A percentile compares a stretch with the other conserved stretches of the same genome.
Evolutionary conservation across 257 asterid genomes (phyloP).

Genomic region (Rauvolfia tetraphylla): DNA sequence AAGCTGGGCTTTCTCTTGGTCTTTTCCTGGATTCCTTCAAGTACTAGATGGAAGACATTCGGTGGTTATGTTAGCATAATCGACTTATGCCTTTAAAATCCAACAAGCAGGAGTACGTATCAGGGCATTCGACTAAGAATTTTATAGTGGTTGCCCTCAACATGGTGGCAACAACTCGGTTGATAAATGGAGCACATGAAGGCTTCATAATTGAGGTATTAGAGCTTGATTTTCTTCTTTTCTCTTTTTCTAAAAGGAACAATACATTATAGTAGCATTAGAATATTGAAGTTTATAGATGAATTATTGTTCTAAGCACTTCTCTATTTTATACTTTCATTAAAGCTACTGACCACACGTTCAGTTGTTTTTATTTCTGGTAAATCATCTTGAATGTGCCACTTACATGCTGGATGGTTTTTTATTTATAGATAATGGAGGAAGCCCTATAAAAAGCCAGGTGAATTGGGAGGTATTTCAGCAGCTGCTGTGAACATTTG

Average conservation of each 20-base stretch:
- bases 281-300: neutral
- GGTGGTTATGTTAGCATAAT: neutral
- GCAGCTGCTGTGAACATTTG: constrained; percentile 1
- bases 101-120: neutral
- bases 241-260: neutral
- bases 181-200: neutral
- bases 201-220: neutral
- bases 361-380: neutral
- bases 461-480: neutral
- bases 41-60: constrained; percentile 33
- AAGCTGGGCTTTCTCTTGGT: constrained; percentile 82
- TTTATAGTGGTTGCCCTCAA: neutral
- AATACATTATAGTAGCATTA: neutral
- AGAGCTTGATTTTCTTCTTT: no score
- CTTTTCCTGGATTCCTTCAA: constrained; percentile 93
- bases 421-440: neutral
- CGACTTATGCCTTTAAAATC: neutral
- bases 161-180: neutral
- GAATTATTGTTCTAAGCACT: neutral
- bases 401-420: neutral
- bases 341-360: neutral
- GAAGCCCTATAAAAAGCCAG: neutral
- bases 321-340: neutral
- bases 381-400: neutral
- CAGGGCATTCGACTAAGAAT: neutral